phyloP scores from a whole-genome alignment of 768 basidiomycete species.

The Amanita pseudoporphyria region DNA sequence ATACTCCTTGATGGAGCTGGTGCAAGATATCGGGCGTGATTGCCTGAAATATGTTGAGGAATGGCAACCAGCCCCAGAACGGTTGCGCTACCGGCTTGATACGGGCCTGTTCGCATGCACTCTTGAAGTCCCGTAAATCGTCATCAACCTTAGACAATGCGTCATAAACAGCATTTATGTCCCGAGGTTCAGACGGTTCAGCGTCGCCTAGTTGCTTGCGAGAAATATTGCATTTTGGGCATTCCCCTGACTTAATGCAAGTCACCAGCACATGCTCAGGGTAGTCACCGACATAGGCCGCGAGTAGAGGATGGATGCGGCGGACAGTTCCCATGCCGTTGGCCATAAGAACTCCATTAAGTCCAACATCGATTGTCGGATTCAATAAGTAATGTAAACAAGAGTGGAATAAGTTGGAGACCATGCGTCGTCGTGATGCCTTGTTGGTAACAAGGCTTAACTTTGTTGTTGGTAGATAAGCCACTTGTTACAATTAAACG shows the following conservation, averaged over 20 bases:
- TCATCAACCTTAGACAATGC: background rate
- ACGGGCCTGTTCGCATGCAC: too few species aligned
- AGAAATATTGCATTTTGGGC: background rate
- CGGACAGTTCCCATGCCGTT: too few species aligned
- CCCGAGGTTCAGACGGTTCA: background rate
- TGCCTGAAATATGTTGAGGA: too few species aligned
- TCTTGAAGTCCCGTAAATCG: background rate
- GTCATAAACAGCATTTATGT: too few species aligned
- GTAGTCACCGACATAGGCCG: slow-evolving; percentile 13
- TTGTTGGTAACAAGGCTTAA: slow-evolving; percentile 21
- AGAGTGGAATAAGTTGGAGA: slow-evolving; percentile 30
- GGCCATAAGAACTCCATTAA: too few species aligned
- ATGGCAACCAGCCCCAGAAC: slow-evolving; percentile 34
- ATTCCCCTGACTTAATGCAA: background rate
- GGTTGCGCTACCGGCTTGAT: slow-evolving; percentile 18
- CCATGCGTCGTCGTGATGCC: slow-evolving; percentile 15
- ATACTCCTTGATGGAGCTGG: too few species aligned
- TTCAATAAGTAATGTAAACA: too few species aligned
- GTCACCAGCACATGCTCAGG: slow-evolving; percentile 13
- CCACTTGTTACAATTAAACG: too few species aligned
- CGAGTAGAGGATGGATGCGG: too few species aligned
- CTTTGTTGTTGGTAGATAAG: slow-evolving; percentile 29
- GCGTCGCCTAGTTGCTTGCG: too few species aligned
- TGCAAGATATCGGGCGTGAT: too few species aligned
- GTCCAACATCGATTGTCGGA: too few species aligned